Percentiles rank a stretch among this genome's conserved stretches.
phyloP scores from a whole-genome alignment of 1,139 yeast genomes.

The Scheffersomyces segobiensis region DNA sequence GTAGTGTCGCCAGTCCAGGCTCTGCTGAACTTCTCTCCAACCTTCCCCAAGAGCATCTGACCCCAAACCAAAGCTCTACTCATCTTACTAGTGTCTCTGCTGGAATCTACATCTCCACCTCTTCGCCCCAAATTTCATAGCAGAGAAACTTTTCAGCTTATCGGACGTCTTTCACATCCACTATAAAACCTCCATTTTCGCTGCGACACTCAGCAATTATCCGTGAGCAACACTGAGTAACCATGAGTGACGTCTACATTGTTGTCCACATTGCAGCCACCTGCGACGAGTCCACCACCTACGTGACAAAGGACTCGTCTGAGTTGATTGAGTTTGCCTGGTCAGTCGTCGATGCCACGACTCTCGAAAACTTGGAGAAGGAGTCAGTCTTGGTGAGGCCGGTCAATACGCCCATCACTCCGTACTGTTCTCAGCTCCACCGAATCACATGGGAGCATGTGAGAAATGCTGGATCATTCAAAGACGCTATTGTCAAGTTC shows the following conservation, averaged over 20 bases:
- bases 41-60: not conserved
- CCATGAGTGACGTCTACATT: conserved; percentile 61
- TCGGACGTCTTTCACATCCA: not conserved
- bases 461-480: conserved; percentile 52
- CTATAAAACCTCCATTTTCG: not conserved
- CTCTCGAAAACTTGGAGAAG: conserved; percentile 34
- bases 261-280: conserved; percentile 67
- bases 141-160: not conserved
- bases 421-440: conserved; percentile 55
- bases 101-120: not conserved
- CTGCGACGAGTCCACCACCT: conserved; percentile 62
- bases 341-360: conserved; percentile 46
- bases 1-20: not conserved
- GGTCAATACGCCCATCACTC: conserved; percentile 65
- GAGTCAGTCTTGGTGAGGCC: conserved; percentile 61
- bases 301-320: conserved; percentile 61
- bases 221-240: no score
- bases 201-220: not conserved
- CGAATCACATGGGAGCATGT: conserved; percentile 66
- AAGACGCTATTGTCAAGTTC: conserved; percentile 58
- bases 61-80: not conserved
- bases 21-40: not conserved
- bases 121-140: not conserved
- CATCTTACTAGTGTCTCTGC: not conserved
- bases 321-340: conserved; percentile 72